A percentile compares a stretch with the other conserved stretches of the same genome.
phyloP scores from a whole-genome alignment of 768 basidiomycete genomes.

The Holtermanniella nyarrowii region DNA sequence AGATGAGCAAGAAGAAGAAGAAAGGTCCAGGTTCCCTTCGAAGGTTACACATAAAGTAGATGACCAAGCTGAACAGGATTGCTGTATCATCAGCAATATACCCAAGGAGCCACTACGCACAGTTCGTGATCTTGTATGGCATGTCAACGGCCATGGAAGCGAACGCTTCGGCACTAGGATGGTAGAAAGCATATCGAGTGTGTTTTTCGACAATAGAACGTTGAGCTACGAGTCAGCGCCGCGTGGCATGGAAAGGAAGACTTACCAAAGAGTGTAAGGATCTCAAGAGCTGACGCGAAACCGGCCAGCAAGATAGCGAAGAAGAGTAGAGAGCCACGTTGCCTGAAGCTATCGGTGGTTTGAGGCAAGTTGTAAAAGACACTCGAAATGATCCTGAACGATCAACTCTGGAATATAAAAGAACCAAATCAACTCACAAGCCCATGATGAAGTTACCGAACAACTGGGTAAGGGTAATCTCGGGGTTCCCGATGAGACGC shows the following conservation, averaged over 20 bases:
- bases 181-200: constrained; percentile 48
- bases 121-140: constrained; percentile 32
- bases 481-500: constrained; percentile 45
- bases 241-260: constrained; percentile 10
- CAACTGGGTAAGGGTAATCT: constrained; percentile 32
- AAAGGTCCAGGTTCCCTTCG: constrained; percentile 46
- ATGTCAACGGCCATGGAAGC: constrained; percentile 39
- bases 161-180: constrained; percentile 44
- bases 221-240: constrained; percentile 24
- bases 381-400: constrained; percentile 27
- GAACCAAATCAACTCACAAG: constrained; percentile 48
- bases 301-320: constrained; percentile 54
- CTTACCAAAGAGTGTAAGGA: constrained; percentile 42
- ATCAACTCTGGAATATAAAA: constrained; percentile 13
- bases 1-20: constrained; percentile 52
- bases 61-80: constrained; percentile 39
- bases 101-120: constrained; percentile 4
- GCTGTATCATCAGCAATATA: constrained; percentile 17
- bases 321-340: constrained; percentile 28
- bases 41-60: constrained; percentile 47
- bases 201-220: constrained; percentile 46
- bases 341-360: constrained; percentile 30
- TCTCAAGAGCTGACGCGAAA: constrained; percentile 42
- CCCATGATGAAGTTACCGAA: constrained; percentile 37
- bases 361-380: constrained; percentile 38